Percentiles rank a stretch among this genome's conserved stretches.
phyloP scores from a whole-genome alignment of 495 filamentous ascomycete species.

The Penicillium chermesinum region DNA sequence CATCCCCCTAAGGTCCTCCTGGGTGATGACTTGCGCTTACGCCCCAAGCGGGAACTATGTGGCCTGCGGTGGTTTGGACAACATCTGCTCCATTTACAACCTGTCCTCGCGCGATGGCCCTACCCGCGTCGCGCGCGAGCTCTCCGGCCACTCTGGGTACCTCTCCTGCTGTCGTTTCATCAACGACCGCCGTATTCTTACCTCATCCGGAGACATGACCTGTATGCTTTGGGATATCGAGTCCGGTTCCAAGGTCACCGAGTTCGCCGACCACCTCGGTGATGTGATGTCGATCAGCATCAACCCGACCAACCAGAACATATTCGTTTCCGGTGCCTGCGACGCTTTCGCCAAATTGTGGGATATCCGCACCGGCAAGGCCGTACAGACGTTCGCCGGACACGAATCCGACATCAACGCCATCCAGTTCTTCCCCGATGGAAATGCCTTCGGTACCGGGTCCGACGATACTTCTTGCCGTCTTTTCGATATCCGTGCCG shows the following conservation, averaged over 20 bases:
- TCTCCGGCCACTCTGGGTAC: constrained; percentile 96
- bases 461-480: constrained; percentile 98
- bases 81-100: constrained; percentile 99
- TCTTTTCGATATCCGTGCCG: constrained; percentile 94
- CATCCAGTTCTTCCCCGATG: constrained; percentile 98
- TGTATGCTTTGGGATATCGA: constrained; percentile 99
- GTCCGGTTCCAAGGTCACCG: constrained; percentile 92
- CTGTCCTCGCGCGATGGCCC: constrained; percentile 93
- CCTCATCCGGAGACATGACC: constrained; percentile 98
- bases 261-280: constrained; percentile 97
- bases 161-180: constrained; percentile 98
- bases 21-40: constrained; percentile 99
- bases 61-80: constrained; percentile 95
- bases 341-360: constrained; percentile 98
- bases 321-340: constrained; percentile 95
- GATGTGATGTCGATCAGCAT: constrained; percentile 99
- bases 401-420: constrained; percentile 99
- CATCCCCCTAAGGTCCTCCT: constrained; percentile 95
- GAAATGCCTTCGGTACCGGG: constrained; percentile 96
- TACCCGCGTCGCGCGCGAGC: constrained; percentile 90
- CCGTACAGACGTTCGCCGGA: constrained; percentile 95
- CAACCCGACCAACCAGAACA: constrained; percentile 96
- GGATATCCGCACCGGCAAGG: constrained; percentile 98
- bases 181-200: constrained; percentile 95
- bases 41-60: constrained; percentile 98